These are phyloP conservation scores for Hypericum androsaemum DNA, from an alignment of 345 rosid genomes.

Conservation along the genomic window DNA sequence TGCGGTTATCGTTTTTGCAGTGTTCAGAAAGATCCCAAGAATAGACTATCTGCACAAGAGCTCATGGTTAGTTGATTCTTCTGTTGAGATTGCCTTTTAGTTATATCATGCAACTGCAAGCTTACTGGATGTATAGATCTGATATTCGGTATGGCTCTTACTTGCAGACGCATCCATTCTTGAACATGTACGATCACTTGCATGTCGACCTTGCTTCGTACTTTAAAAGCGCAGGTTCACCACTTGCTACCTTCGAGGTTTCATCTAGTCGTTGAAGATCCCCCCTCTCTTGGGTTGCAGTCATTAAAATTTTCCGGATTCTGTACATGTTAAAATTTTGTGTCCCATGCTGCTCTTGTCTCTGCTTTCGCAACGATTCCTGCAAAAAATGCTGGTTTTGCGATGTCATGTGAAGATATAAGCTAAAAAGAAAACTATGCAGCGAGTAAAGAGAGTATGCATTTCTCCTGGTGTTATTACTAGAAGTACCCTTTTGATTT, in stretches of 20 bases:
- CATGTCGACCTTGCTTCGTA: slow-evolving; percentile 65
- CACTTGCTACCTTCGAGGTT: slow-evolving; percentile 57
- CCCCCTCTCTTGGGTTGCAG: slow-evolving; percentile 6
- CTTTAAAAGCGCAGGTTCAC: slow-evolving; percentile 83
- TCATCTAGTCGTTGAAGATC: slow-evolving; percentile 27
- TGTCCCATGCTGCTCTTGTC: too few relatives aligned
- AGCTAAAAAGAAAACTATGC: too few relatives aligned
- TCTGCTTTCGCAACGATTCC: too few relatives aligned
- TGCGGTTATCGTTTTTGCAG: slow-evolving; percentile 32
- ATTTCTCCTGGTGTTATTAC: too few relatives aligned
- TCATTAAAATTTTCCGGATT: neutral
- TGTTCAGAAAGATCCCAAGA: slow-evolving; percentile 66
- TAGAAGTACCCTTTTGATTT: too few relatives aligned
- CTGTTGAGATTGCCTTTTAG: neutral
- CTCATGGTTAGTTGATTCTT: slow-evolving; percentile 42
- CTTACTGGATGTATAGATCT: slow-evolving; percentile 3
- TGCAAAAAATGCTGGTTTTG: too few relatives aligned
- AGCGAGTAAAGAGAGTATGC: too few relatives aligned
- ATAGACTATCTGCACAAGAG: slow-evolving; percentile 55
- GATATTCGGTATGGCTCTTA: neutral
- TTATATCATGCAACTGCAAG: too few relatives aligned
- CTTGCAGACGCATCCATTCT: slow-evolving; percentile 62
- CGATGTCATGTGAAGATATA: too few relatives aligned
- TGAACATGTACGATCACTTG: slow-evolving; percentile 53
- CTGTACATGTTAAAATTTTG: too few relatives aligned